Evolutionary conservation across 2,329 filamentous ascomycete genomes (phyloP), one percentile per base, ranked within the genome.

Genomic region (Colletotrichum chrysophilum): DNA sequence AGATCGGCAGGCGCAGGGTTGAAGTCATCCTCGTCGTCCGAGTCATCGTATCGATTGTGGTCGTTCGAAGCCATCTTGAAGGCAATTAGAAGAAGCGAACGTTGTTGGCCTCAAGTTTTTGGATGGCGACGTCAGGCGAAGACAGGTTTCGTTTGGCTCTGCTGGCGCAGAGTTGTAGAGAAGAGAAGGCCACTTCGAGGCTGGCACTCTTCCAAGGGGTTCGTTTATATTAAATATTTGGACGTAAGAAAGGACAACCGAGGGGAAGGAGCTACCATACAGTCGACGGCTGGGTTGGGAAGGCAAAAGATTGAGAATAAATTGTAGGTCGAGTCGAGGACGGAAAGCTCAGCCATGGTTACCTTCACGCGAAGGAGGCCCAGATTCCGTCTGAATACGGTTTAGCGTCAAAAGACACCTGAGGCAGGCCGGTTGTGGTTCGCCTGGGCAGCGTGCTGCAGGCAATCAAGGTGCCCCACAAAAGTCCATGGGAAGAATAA

Each of bases 21-120:
- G 89, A 98, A 98, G 83, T 96, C 94, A 76, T 94, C 93, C 80
- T 97, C 96, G 66, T 97, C 95, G 71, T 95, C 94, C 75, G 91
- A 93, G 76, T 93, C 91, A 80, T 91, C 88, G 81, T 87, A 89
- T 77, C 87, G 87, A 76, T 86, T 84, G 79, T 81, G 84, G 71
- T 88, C 86, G 80, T 85, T 87, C 55, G 86, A 85, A 76, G 88
- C 85, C 88, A 91, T 90, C 74, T 80, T 86, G 79, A 24, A 70
- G 48, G 38, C 13, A 34, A 64, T n/a, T 30, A 43, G 60, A 24
- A 43, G 18, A 21, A 32, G 36, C 21, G 10, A 64, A 64, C 32
- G 32, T 36, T 18, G 32, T 38, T 18, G 13, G 16, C 55, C 38
- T 13, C n/a, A 24, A 16, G 30, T 9, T 38, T 36, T 64, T n/a